Evolutionary conservation across 78 protist species (phyloP).

Genomic region (Protostelium mycophagum): DNA sequence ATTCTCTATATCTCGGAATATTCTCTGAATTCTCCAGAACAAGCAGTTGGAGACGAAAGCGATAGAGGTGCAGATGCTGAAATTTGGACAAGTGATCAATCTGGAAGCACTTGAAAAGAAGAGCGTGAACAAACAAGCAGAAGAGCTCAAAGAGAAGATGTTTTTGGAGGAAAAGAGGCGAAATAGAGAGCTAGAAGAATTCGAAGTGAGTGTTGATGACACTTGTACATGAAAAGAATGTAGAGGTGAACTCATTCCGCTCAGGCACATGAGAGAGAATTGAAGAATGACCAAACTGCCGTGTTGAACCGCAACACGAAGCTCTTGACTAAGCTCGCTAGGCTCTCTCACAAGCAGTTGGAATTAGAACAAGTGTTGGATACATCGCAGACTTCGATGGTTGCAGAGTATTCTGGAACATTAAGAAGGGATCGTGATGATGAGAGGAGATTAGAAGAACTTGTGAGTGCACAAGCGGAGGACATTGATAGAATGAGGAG

Average conservation of each 20-base stretch:
- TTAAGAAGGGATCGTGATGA: neutral
- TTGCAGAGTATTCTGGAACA: neutral
- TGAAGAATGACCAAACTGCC: neutral
- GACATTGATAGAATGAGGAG: neutral
- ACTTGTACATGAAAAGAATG: neutral
- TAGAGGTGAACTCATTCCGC: neutral
- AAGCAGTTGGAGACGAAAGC: conserved; percentile 36
- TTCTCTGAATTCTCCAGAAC: neutral
- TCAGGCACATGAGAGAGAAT: neutral
- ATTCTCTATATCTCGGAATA: neutral
- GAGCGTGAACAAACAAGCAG: conserved; percentile 46
- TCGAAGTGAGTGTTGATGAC: neutral
- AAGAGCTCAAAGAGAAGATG: conserved; percentile 39
- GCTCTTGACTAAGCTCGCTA: neutral
- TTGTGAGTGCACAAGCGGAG: neutral
- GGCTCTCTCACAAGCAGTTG: neutral
- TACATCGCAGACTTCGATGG: neutral
- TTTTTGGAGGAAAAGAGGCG: neutral
- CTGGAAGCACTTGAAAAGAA: conserved; percentile 34
- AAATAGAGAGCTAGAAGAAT: neutral
- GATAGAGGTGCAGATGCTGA: conserved; percentile 49
- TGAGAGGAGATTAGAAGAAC: neutral
- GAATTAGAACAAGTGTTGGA: neutral
- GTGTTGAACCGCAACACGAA: neutral
- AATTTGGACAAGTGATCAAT: conserved; percentile 42